These are phyloP conservation scores for Penicillium sp. DNA, from an alignment of 2,329 filamentous ascomycete genomes.

Conservation along the genomic window DNA sequence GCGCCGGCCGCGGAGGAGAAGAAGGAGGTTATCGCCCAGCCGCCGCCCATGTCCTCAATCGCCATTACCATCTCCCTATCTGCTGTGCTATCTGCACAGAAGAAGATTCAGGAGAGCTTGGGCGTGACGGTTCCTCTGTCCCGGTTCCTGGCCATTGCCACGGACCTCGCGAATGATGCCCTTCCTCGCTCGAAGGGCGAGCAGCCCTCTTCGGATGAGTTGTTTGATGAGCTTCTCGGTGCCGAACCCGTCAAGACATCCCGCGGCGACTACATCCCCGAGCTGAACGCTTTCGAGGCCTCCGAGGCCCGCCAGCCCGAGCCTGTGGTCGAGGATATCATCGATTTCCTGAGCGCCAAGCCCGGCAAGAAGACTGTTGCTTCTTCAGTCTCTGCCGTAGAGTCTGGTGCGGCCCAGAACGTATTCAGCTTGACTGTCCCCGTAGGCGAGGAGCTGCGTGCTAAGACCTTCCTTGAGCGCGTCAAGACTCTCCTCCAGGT, in stretches of 20 bases:
- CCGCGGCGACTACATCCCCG: conserved; percentile 71
- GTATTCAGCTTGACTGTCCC: conserved; percentile 81
- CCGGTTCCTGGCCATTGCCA: conserved; percentile 82
- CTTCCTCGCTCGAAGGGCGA: conserved; percentile 69
- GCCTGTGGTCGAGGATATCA: conserved; percentile 69
- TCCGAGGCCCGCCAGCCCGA: conserved; percentile 39
- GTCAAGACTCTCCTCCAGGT: conserved; percentile 82
- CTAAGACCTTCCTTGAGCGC: conserved; percentile 78
- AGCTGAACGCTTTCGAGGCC: conserved; percentile 61
- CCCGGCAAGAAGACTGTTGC: conserved; percentile 37
- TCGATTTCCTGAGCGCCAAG: conserved; percentile 73
- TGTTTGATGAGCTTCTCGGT: conserved; percentile 88
- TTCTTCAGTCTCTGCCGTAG: conserved; percentile 29
- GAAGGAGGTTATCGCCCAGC: conserved; percentile 32
- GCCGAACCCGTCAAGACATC: conserved; percentile 46
- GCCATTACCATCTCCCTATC: conserved; percentile 77
- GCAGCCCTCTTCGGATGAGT: conserved; percentile 73
- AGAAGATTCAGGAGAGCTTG: conserved; percentile 74
- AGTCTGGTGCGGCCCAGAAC: conserved; percentile 63
- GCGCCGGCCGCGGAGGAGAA: conserved; percentile 43
- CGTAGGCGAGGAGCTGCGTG: conserved; percentile 78
- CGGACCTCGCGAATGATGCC: conserved; percentile 84
- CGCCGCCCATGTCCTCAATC: conserved; percentile 50
- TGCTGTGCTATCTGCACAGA: conserved; percentile 78
- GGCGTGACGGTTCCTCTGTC: conserved; percentile 82